Evolutionary conservation across 495 filamentous ascomycete species (phyloP).

Genomic region (Margaritispora aquatica): DNA sequence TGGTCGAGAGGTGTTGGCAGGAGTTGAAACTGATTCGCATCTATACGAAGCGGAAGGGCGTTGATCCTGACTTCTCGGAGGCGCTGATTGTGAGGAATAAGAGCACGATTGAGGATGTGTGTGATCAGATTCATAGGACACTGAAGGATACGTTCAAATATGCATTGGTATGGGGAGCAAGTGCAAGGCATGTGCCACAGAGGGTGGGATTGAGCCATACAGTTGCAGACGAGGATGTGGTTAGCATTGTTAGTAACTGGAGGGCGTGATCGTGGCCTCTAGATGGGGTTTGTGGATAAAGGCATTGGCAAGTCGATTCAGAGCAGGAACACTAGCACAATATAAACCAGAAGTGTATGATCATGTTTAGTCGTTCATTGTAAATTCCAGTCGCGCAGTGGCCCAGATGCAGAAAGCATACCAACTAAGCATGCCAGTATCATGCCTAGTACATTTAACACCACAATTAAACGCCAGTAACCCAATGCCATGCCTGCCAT

Average conservation of each 20-base stretch:
- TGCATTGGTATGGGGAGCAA: slow-evolving; percentile 95
- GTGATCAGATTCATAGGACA: slow-evolving; percentile 88
- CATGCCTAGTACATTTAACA: neutral
- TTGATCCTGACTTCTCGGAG: slow-evolving; percentile 86
- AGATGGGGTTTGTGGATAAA: no score
- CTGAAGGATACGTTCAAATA: slow-evolving; percentile 99
- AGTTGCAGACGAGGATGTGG: slow-evolving; percentile 94
- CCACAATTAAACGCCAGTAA: slow-evolving; percentile 11
- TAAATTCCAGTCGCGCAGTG: neutral
- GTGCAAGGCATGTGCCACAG: slow-evolving; percentile 91
- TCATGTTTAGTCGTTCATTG: neutral
- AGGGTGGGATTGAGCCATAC: slow-evolving; percentile 82
- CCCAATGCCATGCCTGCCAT: slow-evolving; percentile 11
- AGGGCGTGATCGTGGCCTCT: slow-evolving; percentile 38
- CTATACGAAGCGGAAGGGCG: slow-evolving; percentile 95
- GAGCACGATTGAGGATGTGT: slow-evolving; percentile 93
- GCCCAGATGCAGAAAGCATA: neutral
- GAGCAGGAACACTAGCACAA: neutral
- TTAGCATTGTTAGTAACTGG: slow-evolving; percentile 86
- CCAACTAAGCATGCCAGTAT: neutral
- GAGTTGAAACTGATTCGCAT: slow-evolving; percentile 86
- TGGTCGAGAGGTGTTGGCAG: slow-evolving; percentile 93
- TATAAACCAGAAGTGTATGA: neutral
- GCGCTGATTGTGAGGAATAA: slow-evolving; percentile 87
- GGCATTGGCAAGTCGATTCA: neutral